A percentile compares a stretch with the other conserved stretches of the same genome.
Conservation (phyloP, 2,329 filamentous ascomycete species). For the Ascochyta viciae-villosae region DNA sequence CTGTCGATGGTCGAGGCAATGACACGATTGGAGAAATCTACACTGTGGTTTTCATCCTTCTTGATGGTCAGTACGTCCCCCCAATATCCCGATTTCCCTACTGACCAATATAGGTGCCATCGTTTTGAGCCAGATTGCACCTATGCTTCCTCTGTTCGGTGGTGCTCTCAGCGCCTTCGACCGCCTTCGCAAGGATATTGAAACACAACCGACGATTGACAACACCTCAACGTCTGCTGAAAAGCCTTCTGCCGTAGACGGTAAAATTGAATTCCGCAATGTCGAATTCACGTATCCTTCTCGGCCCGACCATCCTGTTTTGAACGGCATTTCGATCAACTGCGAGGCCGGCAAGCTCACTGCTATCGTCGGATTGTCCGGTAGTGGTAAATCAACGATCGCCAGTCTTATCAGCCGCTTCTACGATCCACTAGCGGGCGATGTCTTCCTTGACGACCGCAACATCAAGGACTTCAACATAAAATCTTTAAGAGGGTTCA, state of each 20-base stretch:
- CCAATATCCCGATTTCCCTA: no score
- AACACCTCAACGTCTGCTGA: constrained; percentile 41
- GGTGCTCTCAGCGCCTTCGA: constrained; percentile 62
- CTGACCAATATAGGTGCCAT: constrained; percentile 50
- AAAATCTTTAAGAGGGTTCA: constrained; percentile 44
- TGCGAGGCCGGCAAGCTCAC: constrained; percentile 50
- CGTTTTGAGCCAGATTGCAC: constrained; percentile 55
- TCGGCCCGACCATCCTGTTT: constrained; percentile 48
- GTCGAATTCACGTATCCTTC: constrained; percentile 54
- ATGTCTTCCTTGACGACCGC: constrained; percentile 63
- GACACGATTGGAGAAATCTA: constrained; percentile 58
- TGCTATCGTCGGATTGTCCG: constrained; percentile 54
- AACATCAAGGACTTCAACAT: constrained; percentile 50
- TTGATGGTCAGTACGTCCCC: constrained; percentile 52
- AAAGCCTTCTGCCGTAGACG: constrained; percentile 48
- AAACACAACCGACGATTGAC: constrained; percentile 53
- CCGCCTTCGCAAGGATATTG: constrained; percentile 66
- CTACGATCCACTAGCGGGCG: constrained; percentile 59
- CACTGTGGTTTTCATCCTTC: constrained; percentile 63
- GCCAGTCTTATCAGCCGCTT: constrained; percentile 48
- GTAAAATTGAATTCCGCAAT: constrained; percentile 54
- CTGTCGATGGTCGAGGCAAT: constrained; percentile 43
- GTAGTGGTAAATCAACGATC: constrained; percentile 53
- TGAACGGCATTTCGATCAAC: constrained; percentile 47
- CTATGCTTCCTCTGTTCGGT: constrained; percentile 59